Evolutionary conservation across 2,329 filamentous ascomycete genomes (phyloP).

Genomic region (Diaporthe sp.): DNA sequence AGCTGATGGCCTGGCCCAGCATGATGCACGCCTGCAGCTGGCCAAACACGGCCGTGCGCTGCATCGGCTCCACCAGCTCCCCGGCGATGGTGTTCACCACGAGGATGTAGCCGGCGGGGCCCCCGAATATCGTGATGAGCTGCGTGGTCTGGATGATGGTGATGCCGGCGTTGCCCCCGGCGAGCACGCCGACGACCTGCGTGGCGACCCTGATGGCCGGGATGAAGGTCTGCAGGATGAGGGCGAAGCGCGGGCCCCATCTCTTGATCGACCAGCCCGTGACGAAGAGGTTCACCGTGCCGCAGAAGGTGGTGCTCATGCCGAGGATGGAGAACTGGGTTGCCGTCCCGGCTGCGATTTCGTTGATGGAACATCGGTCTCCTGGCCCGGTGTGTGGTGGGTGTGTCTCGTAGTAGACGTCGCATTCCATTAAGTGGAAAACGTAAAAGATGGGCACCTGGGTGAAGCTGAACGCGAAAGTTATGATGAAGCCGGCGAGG

Average conservation of each 20-base stretch:
- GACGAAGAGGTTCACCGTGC: conserved; percentile 75
- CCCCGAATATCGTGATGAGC: conserved; percentile 77
- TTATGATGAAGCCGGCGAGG: conserved; percentile 41
- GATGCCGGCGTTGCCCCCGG: conserved; percentile 74
- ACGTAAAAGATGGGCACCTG: conserved; percentile 66
- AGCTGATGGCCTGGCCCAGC: conserved; percentile 76
- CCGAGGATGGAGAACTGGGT: conserved; percentile 75
- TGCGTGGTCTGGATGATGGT: conserved; percentile 77
- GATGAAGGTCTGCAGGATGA: conserved; percentile 74
- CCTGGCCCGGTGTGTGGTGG: conserved; percentile 61
- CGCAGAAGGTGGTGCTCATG: conserved; percentile 76
- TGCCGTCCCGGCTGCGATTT: conserved; percentile 76
- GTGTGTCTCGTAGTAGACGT: conserved; percentile 75
- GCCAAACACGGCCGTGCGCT: conserved; percentile 76
- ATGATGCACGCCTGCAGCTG: conserved; percentile 76
- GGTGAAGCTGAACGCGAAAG: conserved; percentile 41
- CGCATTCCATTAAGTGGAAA: conserved; percentile 80
- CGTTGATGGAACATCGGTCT: conserved; percentile 71
- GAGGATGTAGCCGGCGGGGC: conserved; percentile 77
- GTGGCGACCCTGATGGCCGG: conserved; percentile 74
- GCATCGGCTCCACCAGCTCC: conserved; percentile 71
- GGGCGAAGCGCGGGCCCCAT: conserved; percentile 73
- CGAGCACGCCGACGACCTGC: conserved; percentile 75
- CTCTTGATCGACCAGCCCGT: conserved; percentile 77
- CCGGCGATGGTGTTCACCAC: conserved; percentile 78